Evolutionary conservation across 306 rosid species (phyloP), one percentile per base, ranked within the genome.

Genomic region (Cicer arietinum): DNA sequence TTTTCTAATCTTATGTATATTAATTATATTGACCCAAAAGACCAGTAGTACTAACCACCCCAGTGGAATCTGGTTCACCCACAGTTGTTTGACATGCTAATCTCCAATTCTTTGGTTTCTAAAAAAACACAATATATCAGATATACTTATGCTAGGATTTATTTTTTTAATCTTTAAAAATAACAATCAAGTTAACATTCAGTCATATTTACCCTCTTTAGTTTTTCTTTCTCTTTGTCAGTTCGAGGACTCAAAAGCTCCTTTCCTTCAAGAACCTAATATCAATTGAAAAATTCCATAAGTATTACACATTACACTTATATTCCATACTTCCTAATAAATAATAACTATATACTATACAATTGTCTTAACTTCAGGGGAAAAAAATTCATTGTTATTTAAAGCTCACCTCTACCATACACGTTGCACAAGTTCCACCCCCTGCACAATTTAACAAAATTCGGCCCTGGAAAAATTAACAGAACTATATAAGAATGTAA

Each of bases 101-200:
- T 86, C 99, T 94, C 95, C 95, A 94, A 76, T 86, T 90, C 84
- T 86, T 92, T 74, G 93, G 99, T 86, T 94, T 94, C 99, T 94
- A 88, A 30, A n/a, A 61, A 48, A 58, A 14, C 51, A 57, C 3
- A 50, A 71, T 1, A 64, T 14, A 57, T 17, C 61, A 70, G 1
- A 18, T 14, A 7, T 17, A n/a, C 20, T 9, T 39, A 44, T 48
- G 74, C 14, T 47, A 54, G 10, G 40, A 52, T 14, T 14, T 14
- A 14, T 52, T 52, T 52, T 16, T 16, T 0, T 14, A 7, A 4
- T 52, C 58, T 16, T 16, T 52, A n/a, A 51, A 11, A 44, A 8
- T 50, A 25, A 61, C 0, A 42, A 11, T 57, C 43, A 39, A 61
- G 58, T 51, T 16, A 70, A 6, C n/a, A 54, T 53, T 44, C 25